Evolutionary conservation across 2,329 filamentous ascomycete genomes (phyloP).

Genomic region (Cercospora sp.): DNA sequence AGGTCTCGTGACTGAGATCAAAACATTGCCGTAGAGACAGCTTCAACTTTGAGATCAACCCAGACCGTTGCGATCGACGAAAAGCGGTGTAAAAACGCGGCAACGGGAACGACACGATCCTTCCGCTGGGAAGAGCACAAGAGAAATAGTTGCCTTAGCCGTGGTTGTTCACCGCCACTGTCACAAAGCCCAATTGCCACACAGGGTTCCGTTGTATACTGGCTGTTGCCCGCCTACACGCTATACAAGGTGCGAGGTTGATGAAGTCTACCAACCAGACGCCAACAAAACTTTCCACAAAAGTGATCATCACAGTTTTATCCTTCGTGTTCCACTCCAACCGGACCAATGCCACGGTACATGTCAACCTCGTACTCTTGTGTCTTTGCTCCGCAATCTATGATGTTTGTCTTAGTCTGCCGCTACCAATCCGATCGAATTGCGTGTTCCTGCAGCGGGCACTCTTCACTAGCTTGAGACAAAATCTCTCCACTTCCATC

Average conservation of each 20-base stretch:
- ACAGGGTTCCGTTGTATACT: slow-evolving; percentile 19
- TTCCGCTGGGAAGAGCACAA: slow-evolving; percentile 9
- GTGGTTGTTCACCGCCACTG: slow-evolving; percentile 23
- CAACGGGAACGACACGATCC: slow-evolving; percentile 15
- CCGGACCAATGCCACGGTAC: not conserved
- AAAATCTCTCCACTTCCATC: slow-evolving; percentile 13
- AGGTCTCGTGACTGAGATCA: slow-evolving; percentile 62
- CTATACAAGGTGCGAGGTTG: slow-evolving; percentile 5
- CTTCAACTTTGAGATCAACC: not conserved
- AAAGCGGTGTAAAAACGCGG: slow-evolving; percentile 6
- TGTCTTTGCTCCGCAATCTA: slow-evolving; percentile 1
- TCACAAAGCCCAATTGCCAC: slow-evolving; percentile 4
- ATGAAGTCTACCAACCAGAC: slow-evolving; percentile 5
- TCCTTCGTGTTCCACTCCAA: not conserved
- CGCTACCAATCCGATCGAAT: slow-evolving; percentile 7
- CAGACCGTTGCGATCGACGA: slow-evolving; percentile 5
- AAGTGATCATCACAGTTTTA: slow-evolving; percentile 1
- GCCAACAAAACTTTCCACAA: slow-evolving; percentile 2
- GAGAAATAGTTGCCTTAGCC: slow-evolving; percentile 13
- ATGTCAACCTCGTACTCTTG: not conserved
- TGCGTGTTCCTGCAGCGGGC: slow-evolving; percentile 14
- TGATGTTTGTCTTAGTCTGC: slow-evolving; percentile 2
- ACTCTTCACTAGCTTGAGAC: slow-evolving; percentile 14
- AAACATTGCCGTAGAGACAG: slow-evolving; percentile 34
- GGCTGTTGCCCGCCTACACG: not conserved